phyloP scores from a whole-genome alignment of 306 rosid species.

The Cajanus cajan region DNA sequence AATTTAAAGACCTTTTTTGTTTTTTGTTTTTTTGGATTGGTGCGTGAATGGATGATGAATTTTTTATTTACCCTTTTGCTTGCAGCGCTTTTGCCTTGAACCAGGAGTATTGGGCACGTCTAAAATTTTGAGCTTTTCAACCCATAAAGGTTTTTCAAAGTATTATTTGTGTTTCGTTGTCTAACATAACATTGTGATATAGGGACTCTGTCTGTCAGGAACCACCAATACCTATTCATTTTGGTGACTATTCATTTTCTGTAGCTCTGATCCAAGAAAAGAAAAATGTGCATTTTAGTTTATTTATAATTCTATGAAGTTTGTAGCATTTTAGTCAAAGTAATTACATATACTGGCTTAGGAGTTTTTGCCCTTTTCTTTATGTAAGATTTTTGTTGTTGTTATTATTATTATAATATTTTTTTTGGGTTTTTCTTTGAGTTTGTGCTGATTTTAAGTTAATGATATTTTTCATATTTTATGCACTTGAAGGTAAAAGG shows the following conservation, averaged over 20 bases:
- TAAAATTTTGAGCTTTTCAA: constrained; percentile 59
- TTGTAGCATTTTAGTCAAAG: background rate
- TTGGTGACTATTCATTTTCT: too few species aligned
- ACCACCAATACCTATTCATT: background rate
- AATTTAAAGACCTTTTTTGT: too few species aligned
- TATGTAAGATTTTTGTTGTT: background rate
- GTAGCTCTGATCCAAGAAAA: background rate
- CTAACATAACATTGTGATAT: background rate
- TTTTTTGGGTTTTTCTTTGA: background rate
- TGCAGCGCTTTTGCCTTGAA: constrained; percentile 55
- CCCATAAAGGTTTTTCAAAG: constrained; percentile 51
- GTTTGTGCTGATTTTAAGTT: constrained; percentile 7
- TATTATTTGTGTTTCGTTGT: background rate
- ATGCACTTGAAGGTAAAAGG: constrained; percentile 50
- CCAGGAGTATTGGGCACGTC: constrained; percentile 49
- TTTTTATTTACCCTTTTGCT: constrained; percentile 20
- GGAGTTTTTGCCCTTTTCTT: background rate
- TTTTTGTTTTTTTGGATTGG: background rate
- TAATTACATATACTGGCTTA: background rate
- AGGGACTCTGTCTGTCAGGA: background rate
- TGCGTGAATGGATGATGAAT: background rate
- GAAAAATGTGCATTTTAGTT: background rate
- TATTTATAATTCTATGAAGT: background rate
- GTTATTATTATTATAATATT: background rate
- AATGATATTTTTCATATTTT: background rate